Conservation (phyloP, 2,329 filamentous ascomycete species). For the Colletotrichum siamense region DNA sequence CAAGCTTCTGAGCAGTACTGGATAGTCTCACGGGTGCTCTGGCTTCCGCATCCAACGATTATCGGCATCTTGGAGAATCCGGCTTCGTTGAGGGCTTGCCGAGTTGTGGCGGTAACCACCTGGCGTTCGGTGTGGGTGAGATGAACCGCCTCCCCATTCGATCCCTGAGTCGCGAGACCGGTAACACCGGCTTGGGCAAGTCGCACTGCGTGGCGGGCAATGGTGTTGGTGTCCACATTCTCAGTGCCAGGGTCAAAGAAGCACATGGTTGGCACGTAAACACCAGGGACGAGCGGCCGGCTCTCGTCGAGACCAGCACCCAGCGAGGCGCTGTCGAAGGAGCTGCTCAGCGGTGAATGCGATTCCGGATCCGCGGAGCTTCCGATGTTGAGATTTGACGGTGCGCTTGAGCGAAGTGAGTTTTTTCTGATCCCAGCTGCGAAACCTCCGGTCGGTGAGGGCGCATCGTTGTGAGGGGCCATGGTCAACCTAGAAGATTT, state of each 20-base stretch:
- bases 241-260: conserved; percentile 73
- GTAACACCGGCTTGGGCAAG: conserved; percentile 77
- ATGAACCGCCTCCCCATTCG: conserved; percentile 84
- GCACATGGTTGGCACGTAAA: conserved; percentile 77
- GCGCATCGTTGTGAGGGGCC: conserved; percentile 53
- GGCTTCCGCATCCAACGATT: conserved; percentile 77
- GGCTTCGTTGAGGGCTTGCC: conserved; percentile 70
- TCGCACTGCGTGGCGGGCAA: conserved; percentile 66
- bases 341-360: conserved; percentile 45
- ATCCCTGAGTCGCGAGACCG: conserved; percentile 79
- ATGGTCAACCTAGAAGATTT: conserved; percentile 30
- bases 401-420: conserved; percentile 35
- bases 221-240: conserved; percentile 68
- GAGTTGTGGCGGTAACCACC: conserved; percentile 71
- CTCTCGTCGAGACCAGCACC: conserved; percentile 35
- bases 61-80: conserved; percentile 72
- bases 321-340: conserved; percentile 44
- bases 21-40: conserved; percentile 77
- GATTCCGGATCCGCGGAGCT: conserved; percentile 32
- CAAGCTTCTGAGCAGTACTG: conserved; percentile 72
- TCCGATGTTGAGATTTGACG: conserved; percentile 33
- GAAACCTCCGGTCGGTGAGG: conserved; percentile 51
- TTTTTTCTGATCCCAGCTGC: conserved; percentile 45
- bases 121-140: conserved; percentile 74
- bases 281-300: conserved; percentile 53